phyloP scores from a whole-genome alignment of 495 filamentous ascomycete species.

The Apiosordaria backusii region DNA sequence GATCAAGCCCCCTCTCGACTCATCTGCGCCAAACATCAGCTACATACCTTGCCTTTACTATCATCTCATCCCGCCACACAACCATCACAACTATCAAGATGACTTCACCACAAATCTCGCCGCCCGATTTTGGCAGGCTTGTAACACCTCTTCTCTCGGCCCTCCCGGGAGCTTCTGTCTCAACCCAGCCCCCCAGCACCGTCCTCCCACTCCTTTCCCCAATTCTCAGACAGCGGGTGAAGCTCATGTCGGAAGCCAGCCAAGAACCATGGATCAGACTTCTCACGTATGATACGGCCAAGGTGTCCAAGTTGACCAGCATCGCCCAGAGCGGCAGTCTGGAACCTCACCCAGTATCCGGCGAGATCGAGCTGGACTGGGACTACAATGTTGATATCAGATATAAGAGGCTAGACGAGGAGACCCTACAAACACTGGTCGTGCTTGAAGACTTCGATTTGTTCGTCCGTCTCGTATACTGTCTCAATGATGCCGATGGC shows the following conservation, averaged over 20 bases:
- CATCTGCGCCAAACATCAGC: neutral
- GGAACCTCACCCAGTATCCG: constrained; percentile 87
- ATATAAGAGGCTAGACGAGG: constrained; percentile 75
- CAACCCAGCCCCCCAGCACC: constrained; percentile 69
- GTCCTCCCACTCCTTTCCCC: constrained; percentile 82
- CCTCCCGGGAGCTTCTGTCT: constrained; percentile 78
- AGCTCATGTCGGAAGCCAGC: constrained; percentile 64
- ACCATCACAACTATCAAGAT: constrained; percentile 24
- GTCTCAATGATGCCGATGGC: constrained; percentile 58
- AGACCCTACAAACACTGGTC: constrained; percentile 75
- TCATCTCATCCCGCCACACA: neutral
- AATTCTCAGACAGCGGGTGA: constrained; percentile 83
- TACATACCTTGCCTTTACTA: neutral
- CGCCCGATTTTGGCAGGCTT: constrained; percentile 61
- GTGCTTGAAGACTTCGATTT: constrained; percentile 53
- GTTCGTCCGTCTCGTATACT: constrained; percentile 50
- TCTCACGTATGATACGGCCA: constrained; percentile 76
- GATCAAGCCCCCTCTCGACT: neutral
- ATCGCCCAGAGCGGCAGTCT: constrained; percentile 65
- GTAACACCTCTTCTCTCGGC: constrained; percentile 78
- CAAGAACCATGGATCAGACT: constrained; percentile 81
- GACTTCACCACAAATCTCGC: constrained; percentile 44
- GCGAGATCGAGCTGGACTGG: constrained; percentile 77
- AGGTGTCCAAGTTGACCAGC: constrained; percentile 62
- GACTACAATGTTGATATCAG: constrained; percentile 57